phyloP scores from a whole-genome alignment of 768 basidiomycete genomes.

The Lentinula boryana region DNA sequence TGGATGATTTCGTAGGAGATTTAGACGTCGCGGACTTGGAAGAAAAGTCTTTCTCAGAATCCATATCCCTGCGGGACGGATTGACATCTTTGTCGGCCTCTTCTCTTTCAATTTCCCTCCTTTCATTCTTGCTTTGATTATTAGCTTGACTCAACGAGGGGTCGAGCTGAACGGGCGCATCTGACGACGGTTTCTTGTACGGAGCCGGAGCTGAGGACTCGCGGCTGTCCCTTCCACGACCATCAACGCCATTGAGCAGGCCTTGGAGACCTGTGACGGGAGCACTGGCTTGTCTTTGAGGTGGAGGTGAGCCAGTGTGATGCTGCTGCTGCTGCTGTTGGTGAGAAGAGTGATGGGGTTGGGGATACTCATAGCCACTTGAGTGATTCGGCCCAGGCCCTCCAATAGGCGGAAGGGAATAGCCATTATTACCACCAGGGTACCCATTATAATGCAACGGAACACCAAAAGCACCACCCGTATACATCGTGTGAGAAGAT shows the following conservation, averaged over 20 bases:
- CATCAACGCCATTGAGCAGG: slow-evolving; percentile 2
- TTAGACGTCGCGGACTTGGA: neutral
- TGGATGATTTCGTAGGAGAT: neutral
- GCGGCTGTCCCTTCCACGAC: slow-evolving; percentile 1
- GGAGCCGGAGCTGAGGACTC: neutral
- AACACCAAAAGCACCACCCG: neutral
- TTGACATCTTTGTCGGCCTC: neutral
- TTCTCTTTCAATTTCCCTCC: neutral
- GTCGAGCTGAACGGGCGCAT: neutral
- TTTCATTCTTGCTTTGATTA: neutral
- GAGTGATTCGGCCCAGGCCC: neutral
- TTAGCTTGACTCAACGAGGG: neutral
- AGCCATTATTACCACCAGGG: neutral
- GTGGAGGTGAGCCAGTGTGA: neutral
- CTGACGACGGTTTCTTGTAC: neutral
- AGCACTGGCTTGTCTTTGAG: neutral
- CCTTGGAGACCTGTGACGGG: neutral
- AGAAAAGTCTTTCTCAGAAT: neutral
- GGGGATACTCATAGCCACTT: neutral
- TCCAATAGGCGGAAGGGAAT: neutral
- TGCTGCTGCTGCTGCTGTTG: neutral
- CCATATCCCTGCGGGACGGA: neutral
- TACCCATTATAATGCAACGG: slow-evolving; percentile 1
- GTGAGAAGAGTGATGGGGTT: neutral
- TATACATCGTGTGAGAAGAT: neutral